Percentiles rank a stretch among this genome's conserved stretches.
These are phyloP conservation scores for Mycena vulgaris DNA, from an alignment of 768 basidiomycete genomes.

Conservation along the genomic window DNA sequence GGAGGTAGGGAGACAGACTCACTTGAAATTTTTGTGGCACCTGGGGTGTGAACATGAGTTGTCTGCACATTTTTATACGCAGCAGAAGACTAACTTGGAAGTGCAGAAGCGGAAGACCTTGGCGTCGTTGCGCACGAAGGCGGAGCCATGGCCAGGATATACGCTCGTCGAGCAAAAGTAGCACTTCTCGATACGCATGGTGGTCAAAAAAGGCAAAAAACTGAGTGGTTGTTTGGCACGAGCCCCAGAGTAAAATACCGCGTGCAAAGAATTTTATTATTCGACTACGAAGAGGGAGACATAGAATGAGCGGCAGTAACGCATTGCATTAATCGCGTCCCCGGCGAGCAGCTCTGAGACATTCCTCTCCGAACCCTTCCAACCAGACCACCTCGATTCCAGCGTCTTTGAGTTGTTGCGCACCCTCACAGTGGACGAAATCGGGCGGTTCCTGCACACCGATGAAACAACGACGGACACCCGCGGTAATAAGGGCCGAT, in stretches of 20 bases:
- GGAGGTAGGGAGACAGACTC: constrained; percentile 42
- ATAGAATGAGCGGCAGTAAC: no score
- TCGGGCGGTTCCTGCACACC: constrained; percentile 94
- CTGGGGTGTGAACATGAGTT: constrained; percentile 54
- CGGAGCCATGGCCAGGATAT: constrained; percentile 97
- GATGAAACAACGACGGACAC: constrained; percentile 84
- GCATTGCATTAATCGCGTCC: constrained; percentile 52
- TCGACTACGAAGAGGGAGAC: no score
- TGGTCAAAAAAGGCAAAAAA: constrained; percentile 19
- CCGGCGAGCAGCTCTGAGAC: constrained; percentile 84
- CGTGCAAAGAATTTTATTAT: no score
- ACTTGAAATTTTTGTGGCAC: constrained; percentile 99
- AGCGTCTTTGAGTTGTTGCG: constrained; percentile 75
- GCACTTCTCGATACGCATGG: constrained; percentile 97
- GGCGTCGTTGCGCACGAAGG: constrained; percentile 97
- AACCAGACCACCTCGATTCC: constrained; percentile 87
- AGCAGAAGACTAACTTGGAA: constrained; percentile 79
- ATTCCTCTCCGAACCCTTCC: constrained; percentile 81
- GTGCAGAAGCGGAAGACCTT: constrained; percentile 99
- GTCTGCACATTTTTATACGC: not conserved
- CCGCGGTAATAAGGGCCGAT: constrained; percentile 82
- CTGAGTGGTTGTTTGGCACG: not conserved
- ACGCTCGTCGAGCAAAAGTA: constrained; percentile 98
- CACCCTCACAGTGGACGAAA: constrained; percentile 95
- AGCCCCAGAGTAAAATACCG: not conserved